Evolutionary conservation across 352 stramenopile species (phyloP), one percentile per base, ranked within the genome.

Genomic region (Thalassiosira mediterranea): DNA sequence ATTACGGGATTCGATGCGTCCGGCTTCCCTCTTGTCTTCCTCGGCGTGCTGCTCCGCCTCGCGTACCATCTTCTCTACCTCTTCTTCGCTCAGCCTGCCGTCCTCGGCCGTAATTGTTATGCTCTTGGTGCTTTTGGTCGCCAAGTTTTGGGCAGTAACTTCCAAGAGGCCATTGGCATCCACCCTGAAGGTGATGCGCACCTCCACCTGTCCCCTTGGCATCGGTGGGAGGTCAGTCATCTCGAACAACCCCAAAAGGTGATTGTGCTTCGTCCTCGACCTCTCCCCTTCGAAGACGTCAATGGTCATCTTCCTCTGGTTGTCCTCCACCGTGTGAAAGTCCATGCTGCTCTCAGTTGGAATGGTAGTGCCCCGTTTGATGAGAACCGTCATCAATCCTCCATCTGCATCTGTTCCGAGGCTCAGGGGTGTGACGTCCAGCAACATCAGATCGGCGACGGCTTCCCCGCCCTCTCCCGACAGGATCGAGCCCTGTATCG

Each of bases 341-440:
- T 90, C 76, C 85, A 97, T 90, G 17, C 79, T 94, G 56, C 95
- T 95, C 51, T 92, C 92, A 4, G 92, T 90, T 3, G 93, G 94
- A 68, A 97, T 98, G 7, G 92, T 95, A 8, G 91, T 97, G 75
- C 98, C 98, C 69, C 97, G 94, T 37, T 97, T 95, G 46, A 99
- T 94, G 28, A 99, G 84, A 42, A 97, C 90, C 28, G 97, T 97
- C 97, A 99, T 99, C 13, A 94, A 84, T 21, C 97, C 96, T 59
- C 98, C 97, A 2, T 96, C 96, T 3, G 95, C 99, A 88, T 99
- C 95, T 44, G 99, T 96, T 4, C 97, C 97, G 59, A 99, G 93
- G 0, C 96, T 97, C 37, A 99, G 85, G 0, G 97, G 96, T 5
- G 98, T 95, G 21, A 99, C 97, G 83, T 99, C 96, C 77, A 99